Evolutionary conservation across 108 stramenopile species (phyloP).

Genomic region (Skeletonema potamos): DNA sequence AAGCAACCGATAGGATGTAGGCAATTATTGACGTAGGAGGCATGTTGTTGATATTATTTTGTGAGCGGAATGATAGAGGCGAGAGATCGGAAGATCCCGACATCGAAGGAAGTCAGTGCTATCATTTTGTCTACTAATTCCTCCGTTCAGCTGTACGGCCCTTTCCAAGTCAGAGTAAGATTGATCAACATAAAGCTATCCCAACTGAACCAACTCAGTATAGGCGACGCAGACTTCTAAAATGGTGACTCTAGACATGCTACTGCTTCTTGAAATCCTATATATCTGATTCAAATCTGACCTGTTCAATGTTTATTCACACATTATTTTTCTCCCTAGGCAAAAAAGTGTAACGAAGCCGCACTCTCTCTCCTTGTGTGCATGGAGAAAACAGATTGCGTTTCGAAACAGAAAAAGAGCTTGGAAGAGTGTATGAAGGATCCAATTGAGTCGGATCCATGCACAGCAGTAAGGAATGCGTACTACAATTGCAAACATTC

Average conservation of each 20-base stretch:
- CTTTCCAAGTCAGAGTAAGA: too few species aligned
- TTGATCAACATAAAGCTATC: too few species aligned
- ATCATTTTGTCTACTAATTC: too few species aligned
- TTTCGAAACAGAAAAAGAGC: slow-evolving; percentile 50
- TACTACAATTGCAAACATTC: slow-evolving; percentile 87
- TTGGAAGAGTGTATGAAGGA: slow-evolving; percentile 79
- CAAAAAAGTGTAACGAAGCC: slow-evolving; percentile 82
- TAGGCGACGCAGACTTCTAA: neutral
- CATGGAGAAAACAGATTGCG: slow-evolving; percentile 79
- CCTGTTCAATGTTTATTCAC: neutral
- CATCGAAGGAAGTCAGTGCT: too few species aligned
- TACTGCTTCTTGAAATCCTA: neutral
- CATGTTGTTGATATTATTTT: neutral
- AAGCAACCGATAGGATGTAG: neutral
- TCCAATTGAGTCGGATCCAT: slow-evolving; percentile 55
- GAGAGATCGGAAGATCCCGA: too few species aligned
- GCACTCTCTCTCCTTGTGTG: slow-evolving; percentile 76
- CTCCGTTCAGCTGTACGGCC: too few species aligned
- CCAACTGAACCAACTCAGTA: too few species aligned
- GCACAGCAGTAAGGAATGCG: slow-evolving; percentile 75
- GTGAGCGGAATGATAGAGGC: too few species aligned
- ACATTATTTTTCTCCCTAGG: slow-evolving; percentile 29
- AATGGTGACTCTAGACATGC: neutral
- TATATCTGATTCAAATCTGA: neutral
- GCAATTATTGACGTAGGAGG: neutral